Evolutionary conservation across 192 early-diverging fungal species (phyloP).

Genomic region (Coemansia sp.): DNA sequence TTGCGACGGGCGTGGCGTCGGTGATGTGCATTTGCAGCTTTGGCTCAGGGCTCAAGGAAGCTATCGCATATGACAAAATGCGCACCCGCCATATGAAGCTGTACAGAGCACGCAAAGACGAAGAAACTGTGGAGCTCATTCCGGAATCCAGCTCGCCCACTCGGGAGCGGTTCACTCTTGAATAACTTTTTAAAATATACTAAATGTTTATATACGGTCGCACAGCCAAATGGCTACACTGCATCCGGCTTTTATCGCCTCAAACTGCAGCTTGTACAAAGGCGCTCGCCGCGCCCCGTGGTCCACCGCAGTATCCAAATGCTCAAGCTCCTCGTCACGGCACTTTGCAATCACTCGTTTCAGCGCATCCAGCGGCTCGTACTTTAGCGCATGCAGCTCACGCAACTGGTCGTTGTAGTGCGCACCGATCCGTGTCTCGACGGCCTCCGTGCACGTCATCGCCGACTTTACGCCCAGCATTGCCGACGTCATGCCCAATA

Average conservation of each 20-base stretch:
- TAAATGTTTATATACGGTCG: constrained; percentile 61
- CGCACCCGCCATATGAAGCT: constrained; percentile 26
- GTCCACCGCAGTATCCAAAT: constrained; percentile 85
- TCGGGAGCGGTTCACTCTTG: constrained; percentile 34
- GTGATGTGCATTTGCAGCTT: constrained; percentile 39
- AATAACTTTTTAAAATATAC: constrained; percentile 4
- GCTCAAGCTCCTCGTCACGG: constrained; percentile 94
- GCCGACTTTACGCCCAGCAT: constrained; percentile 90
- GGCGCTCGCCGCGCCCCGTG: constrained; percentile 84
- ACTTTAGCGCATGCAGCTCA: constrained; percentile 72
- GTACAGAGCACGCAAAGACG: constrained; percentile 17
- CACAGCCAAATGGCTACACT: constrained; percentile 92
- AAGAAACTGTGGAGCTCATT: constrained; percentile 20
- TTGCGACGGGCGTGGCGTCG: constrained; percentile 28
- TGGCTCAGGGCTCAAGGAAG: constrained; percentile 50
- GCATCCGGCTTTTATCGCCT: constrained; percentile 84
- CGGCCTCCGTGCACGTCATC: constrained; percentile 99
- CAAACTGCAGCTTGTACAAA: constrained; percentile 67
- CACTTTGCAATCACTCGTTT: constrained; percentile 76
- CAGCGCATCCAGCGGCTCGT: constrained; percentile 61
- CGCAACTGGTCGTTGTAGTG: constrained; percentile 97
- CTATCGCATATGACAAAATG: constrained; percentile 46
- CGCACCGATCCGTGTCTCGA: constrained; percentile 92
- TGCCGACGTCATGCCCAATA: constrained; percentile 82
- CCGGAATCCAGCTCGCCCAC: constrained; percentile 4